Conservation (phyloP, 2,329 filamentous ascomycete species). For the Fusarium devonianum region DNA sequence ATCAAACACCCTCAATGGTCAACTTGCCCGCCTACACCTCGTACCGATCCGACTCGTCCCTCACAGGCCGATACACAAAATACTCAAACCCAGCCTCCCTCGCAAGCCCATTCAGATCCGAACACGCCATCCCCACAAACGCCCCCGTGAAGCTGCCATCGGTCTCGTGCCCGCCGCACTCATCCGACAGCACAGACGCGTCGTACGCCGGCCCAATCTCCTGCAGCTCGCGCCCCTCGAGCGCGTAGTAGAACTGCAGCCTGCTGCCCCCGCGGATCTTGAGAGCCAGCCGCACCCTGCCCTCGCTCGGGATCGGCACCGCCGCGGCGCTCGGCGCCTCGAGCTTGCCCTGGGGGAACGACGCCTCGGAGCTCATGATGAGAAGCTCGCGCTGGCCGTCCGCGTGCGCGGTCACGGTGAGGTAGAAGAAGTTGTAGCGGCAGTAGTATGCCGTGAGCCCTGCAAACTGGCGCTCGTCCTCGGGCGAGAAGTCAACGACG, state of each 20-base stretch:
- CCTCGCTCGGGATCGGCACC: slow-evolving; percentile 59
- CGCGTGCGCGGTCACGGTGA: slow-evolving; percentile 63
- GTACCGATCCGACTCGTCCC: slow-evolving; percentile 58
- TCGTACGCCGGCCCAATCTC: slow-evolving; percentile 64
- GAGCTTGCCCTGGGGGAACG: slow-evolving; percentile 59
- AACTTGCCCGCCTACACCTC: no score
- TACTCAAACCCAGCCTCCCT: slow-evolving; percentile 58
- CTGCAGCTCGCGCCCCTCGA: slow-evolving; percentile 54
- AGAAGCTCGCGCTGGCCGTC: slow-evolving; percentile 65
- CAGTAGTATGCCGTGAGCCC: slow-evolving; percentile 69
- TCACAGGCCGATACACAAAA: slow-evolving; percentile 58
- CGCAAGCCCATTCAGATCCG: slow-evolving; percentile 61
- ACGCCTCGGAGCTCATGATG: slow-evolving; percentile 63
- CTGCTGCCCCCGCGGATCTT: slow-evolving; percentile 58
- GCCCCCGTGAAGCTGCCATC: slow-evolving; percentile 71
- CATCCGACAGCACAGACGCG: slow-evolving; percentile 66
- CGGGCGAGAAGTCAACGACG: slow-evolving; percentile 58
- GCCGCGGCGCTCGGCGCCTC: slow-evolving; percentile 51
- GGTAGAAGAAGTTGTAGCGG: slow-evolving; percentile 71
- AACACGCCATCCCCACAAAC: slow-evolving; percentile 64
- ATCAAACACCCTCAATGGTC: no score
- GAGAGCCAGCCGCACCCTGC: slow-evolving; percentile 61
- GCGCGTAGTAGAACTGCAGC: slow-evolving; percentile 65
- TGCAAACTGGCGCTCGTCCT: slow-evolving; percentile 67
- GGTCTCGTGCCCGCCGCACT: slow-evolving; percentile 67